Conservation (phyloP, 108 stramenopile genomes). For the Cyclotella sp. region DNA sequence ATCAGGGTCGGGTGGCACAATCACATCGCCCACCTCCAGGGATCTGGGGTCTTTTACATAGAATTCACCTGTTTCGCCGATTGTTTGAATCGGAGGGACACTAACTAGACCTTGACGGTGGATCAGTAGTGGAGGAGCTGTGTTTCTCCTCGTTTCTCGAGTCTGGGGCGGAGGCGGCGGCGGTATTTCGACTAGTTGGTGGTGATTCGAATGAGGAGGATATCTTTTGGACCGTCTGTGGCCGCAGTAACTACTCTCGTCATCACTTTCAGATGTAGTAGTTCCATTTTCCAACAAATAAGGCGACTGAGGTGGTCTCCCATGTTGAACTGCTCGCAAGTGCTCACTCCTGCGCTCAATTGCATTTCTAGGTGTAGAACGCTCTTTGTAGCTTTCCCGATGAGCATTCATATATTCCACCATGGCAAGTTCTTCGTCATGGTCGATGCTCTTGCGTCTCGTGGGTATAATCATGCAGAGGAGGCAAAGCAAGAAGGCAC, state of each 20-base stretch:
- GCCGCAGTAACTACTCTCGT: neutral
- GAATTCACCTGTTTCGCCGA: neutral
- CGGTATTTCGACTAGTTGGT: too few species aligned
- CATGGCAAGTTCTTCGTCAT: slow-evolving; percentile 30
- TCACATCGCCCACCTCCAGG: neutral
- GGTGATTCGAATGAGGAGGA: too few species aligned
- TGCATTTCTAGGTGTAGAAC: neutral
- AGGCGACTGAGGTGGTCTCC: neutral
- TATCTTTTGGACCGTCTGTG: neutral
- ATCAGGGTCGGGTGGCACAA: neutral
- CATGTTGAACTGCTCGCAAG: slow-evolving; percentile 9
- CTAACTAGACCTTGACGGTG: neutral
- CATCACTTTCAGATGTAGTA: slow-evolving; percentile 4
- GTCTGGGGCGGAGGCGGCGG: too few species aligned
- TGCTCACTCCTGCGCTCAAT: slow-evolving; percentile 9
- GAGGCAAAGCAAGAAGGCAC: slow-evolving; percentile 24
- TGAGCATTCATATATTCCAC: slow-evolving; percentile 24
- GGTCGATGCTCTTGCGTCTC: slow-evolving; percentile 5
- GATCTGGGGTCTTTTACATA: neutral
- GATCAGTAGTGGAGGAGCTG: too few species aligned
- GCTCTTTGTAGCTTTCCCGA: slow-evolving; percentile 6
- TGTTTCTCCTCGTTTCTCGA: too few species aligned
- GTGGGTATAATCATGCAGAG: slow-evolving; percentile 10
- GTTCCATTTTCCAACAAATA: slow-evolving; percentile 3
- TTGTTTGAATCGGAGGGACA: neutral